Conservation (phyloP, 2,329 filamentous ascomycete species). For the Clonostachys rhizophaga region DNA sequence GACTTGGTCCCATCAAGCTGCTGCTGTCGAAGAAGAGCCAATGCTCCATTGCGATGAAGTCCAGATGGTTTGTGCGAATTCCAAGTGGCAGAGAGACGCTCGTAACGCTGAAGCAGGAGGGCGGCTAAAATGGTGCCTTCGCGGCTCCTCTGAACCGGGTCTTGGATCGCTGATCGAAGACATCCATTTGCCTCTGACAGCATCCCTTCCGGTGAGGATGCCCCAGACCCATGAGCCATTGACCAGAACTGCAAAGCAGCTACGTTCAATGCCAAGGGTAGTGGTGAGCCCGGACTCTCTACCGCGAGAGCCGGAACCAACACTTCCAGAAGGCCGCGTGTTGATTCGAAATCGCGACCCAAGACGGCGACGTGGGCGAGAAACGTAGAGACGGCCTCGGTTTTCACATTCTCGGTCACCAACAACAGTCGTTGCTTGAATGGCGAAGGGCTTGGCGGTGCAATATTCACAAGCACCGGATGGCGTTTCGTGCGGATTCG, state of each 20-base stretch:
- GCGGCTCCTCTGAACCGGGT: constrained; percentile 6
- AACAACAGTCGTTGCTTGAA: not conserved
- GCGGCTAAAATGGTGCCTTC: constrained; percentile 7
- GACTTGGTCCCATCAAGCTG: constrained; percentile 4
- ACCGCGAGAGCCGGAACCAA: constrained; percentile 5
- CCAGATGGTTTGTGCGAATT: constrained; percentile 4
- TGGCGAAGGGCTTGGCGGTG: not conserved
- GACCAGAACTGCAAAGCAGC: constrained; percentile 8
- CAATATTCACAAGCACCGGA: not conserved
- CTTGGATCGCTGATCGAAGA: constrained; percentile 6
- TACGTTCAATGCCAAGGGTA: constrained; percentile 6
- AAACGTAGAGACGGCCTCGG: constrained; percentile 5
- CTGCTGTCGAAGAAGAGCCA: constrained; percentile 6
- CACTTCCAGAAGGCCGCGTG: constrained; percentile 8
- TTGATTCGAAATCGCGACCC: constrained; percentile 8
- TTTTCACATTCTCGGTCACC: no score
- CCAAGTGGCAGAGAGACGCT: constrained; percentile 6
- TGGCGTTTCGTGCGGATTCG: no score
- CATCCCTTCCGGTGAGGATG: constrained; percentile 4
- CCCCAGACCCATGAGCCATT: constrained; percentile 6
- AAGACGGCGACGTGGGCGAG: constrained; percentile 7
- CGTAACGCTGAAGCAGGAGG: constrained; percentile 9
- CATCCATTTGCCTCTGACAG: constrained; percentile 6
- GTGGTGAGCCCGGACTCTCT: constrained; percentile 6
- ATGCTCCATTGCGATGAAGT: constrained; percentile 8